phyloP scores from a whole-genome alignment of 208 protist species.

The Crithidia bombi region DNA sequence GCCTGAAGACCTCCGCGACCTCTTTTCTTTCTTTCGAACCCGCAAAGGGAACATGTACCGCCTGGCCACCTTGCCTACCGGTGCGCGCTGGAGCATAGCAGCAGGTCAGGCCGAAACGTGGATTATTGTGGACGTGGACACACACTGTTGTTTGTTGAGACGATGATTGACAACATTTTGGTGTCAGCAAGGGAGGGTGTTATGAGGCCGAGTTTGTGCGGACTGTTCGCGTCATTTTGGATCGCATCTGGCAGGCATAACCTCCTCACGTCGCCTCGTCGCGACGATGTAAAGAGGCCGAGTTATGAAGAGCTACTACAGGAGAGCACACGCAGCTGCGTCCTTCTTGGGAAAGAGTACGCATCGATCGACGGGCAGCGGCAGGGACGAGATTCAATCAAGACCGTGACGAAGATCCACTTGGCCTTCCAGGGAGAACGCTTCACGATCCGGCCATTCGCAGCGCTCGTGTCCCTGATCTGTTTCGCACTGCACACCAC shows the following conservation, averaged over 20 bases:
- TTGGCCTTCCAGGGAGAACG: background rate
- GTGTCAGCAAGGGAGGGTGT: conserved; percentile 33
- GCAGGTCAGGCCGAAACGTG: conserved; percentile 25
- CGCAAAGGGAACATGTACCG: conserved; percentile 17
- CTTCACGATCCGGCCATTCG: conserved; percentile 16
- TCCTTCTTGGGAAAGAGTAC: conserved; percentile 42
- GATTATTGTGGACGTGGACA: conserved; percentile 7
- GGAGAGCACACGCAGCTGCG: conserved; percentile 9
- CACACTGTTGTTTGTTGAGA: too few relatives aligned
- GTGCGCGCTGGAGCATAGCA: conserved; percentile 36
- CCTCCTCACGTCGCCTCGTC: conserved; percentile 28
- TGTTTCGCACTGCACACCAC: conserved; percentile 22
- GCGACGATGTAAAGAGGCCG: conserved; percentile 3
- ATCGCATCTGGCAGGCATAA: conserved; percentile 25
- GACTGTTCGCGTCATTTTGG: conserved; percentile 19
- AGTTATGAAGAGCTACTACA: conserved; percentile 5
- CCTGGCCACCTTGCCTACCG: conserved; percentile 28
- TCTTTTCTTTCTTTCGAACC: conserved; percentile 26
- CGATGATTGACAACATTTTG: conserved; percentile 42
- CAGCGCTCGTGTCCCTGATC: conserved; percentile 4
- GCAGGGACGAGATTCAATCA: conserved; percentile 33
- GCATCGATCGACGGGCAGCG: conserved; percentile 22
- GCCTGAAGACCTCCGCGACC: conserved; percentile 22
- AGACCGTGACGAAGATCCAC: conserved; percentile 28
- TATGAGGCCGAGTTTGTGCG: conserved; percentile 29